Conservation (phyloP, 306 rosid genomes). For the Nissolia schottii region DNA sequence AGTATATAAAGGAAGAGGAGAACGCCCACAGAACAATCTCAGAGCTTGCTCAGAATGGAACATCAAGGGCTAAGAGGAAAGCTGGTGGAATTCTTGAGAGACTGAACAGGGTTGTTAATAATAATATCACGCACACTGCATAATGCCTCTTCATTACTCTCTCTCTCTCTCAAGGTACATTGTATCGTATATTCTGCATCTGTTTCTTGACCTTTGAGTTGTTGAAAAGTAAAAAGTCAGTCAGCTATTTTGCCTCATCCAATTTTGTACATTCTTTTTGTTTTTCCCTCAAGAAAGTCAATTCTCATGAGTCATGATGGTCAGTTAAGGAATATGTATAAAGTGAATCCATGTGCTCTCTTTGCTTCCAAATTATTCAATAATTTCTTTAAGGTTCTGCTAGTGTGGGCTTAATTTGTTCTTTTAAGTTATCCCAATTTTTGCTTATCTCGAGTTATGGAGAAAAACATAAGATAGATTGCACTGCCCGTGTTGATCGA, state of each 20-base stretch:
- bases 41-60: constrained; percentile 71
- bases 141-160: constrained; percentile 29
- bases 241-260: constrained; percentile 28
- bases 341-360: constrained; percentile 29
- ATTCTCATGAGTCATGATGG: constrained; percentile 33
- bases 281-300: constrained; percentile 24
- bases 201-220: constrained; percentile 12
- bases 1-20: constrained; percentile 80
- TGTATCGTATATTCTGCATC: constrained; percentile 61
- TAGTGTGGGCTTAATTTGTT: not conserved
- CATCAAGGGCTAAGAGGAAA: constrained; percentile 88
- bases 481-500: not conserved
- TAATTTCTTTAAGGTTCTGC: constrained; percentile 4
- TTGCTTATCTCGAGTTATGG: not conserved
- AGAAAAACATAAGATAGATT: not conserved
- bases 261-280: constrained; percentile 47
- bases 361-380: not conserved
- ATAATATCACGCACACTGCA: constrained; percentile 83
- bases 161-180: constrained; percentile 14
- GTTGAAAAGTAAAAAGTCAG: constrained; percentile 16
- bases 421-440: constrained; percentile 1
- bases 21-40: constrained; percentile 57
- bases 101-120: constrained; percentile 66
- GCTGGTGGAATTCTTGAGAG: constrained; percentile 91
- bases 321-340: constrained; percentile 40